phyloP scores from a whole-genome alignment of 2,329 filamentous ascomycete species.

The Ophiostoma ulmi region DNA sequence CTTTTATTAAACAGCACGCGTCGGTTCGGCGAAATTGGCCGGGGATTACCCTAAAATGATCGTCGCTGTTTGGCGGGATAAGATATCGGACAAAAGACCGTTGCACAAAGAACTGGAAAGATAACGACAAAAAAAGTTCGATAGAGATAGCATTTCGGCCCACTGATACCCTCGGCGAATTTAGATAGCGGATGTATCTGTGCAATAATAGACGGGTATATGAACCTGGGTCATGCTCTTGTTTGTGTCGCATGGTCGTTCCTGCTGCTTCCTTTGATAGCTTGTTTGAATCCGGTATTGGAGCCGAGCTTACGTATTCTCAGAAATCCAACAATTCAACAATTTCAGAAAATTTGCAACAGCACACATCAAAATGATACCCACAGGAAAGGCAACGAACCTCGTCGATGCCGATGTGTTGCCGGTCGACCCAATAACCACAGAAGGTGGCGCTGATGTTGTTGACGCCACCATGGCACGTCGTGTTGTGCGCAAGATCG shows the following conservation, averaged over 20 bases:
- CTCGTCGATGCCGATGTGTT: background rate
- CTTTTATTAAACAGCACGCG: background rate
- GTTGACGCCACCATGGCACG: slow-evolving; percentile 4
- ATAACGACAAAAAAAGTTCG: background rate
- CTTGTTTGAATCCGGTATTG: background rate
- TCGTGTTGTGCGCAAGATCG: slow-evolving; percentile 11
- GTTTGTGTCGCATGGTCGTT: background rate
- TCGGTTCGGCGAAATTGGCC: background rate
- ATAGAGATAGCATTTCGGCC: slow-evolving; percentile 12
- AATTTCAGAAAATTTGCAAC: background rate
- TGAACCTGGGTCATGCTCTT: background rate
- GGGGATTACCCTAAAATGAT: background rate
- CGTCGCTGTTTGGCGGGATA: background rate
- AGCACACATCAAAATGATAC: background rate
- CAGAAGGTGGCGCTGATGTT: background rate
- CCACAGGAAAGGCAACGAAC: background rate
- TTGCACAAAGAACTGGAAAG: background rate
- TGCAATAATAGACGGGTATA: background rate
- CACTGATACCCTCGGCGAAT: background rate
- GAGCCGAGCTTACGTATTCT: background rate
- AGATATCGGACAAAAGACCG: slow-evolving; percentile 4
- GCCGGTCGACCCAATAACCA: background rate
- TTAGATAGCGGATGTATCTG: background rate
- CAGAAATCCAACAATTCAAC: background rate
- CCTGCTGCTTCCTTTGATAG: background rate